Base-by-base conservation (phyloP, 371 early-diverging fungal genomes). In the Blakeslea trispora region DNA sequence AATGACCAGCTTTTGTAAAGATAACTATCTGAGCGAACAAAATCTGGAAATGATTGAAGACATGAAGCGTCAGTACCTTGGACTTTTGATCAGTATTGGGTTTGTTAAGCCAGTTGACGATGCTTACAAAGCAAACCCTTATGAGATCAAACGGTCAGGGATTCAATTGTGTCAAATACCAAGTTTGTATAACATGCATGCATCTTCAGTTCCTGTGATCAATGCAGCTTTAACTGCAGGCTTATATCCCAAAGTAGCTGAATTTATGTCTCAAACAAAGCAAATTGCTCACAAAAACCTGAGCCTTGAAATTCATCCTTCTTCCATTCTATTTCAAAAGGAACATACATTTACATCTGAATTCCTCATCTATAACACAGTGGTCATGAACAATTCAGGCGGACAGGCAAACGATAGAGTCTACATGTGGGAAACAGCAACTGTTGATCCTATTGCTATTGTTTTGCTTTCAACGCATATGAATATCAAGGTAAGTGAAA, bases 1-100 rank as follows among this genome's bases (percentile, higher is more conserved):
- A 14, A 74, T 87, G 24, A 59, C 58, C 6, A 72, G 66, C 1
- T 91, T 84, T 39, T 85, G 86, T 55, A 61, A 62, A 7, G 66
- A 68, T n/a, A 68, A 86, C 53, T 82, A 72, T 43, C 68, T 91
- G 37, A 86, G 79, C 58, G 69, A 79, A 32, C 81, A 83, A 42
- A 82, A 80, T n/a, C 45, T 91, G 42, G 75, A 77, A 39, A 83
- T 80, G 81, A 85, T 93, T 34, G 92, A 93, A 50, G 88, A 88
- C 31, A 83, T 88, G 74, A 92, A 92, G 61, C 83, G 86, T 31
- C 93, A 93, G 68, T 88, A 89, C 37, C 68, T 89, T 24, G 82
- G 81, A 1, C 71, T 92, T 24, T 62, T 94, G 23, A 66, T 80
- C n/a, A 84, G 85, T 23, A 89, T 86, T 45, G 91, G 91, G 0